Evolutionary conservation across 306 rosid species (phyloP), one percentile per base, ranked within the genome.

Genomic region (Pachyrhizus erosus): DNA sequence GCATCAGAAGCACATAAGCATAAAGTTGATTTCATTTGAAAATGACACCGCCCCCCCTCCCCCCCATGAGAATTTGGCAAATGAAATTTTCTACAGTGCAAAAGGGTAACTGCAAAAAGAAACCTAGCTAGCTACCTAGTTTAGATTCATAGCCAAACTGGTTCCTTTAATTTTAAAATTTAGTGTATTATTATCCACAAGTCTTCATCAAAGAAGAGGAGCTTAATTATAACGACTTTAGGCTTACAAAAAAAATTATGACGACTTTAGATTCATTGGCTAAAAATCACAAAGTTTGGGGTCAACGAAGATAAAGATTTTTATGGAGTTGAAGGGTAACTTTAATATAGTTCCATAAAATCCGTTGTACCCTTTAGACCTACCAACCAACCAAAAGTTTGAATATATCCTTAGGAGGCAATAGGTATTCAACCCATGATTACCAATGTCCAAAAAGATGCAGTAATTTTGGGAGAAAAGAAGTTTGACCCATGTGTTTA

Each of bases 401-500:
- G 68, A 58, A 60, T 24, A 34, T n/a, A 51, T 58, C 54, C 70
- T 20, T 26, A 58, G 31, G 55, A 72, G 24, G 46, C 67, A 73
- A 11, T 18, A 26, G 73, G 39, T 48, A 27, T 48, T 75, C 64
- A 46, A 33, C 46, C 13, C 52, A 31, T 39, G 64, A 77, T 84
- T 49, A 83, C 80, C 42, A 81, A 83, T 75, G 61, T 58, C 82
- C 45, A 70, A 76, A 81, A 26, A 76, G 49, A 57, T 78, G 79
- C 75, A 58, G 57, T 82, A 75, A 87, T 79, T 64, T 80, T 70
- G 81, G 24, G 78, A 43, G 33, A 67, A 83, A 80, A 5, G 62
- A 87, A 84, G 85, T 75, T 64, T 72, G 81, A 66, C 67, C 75
- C 88, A 78, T 85, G 72, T 73, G 86, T 78, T 52, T 69, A 70